These are phyloP conservation scores for Colletotrichum tanaceti DNA, from an alignment of 2,329 filamentous ascomycete genomes.

Conservation along the genomic window DNA sequence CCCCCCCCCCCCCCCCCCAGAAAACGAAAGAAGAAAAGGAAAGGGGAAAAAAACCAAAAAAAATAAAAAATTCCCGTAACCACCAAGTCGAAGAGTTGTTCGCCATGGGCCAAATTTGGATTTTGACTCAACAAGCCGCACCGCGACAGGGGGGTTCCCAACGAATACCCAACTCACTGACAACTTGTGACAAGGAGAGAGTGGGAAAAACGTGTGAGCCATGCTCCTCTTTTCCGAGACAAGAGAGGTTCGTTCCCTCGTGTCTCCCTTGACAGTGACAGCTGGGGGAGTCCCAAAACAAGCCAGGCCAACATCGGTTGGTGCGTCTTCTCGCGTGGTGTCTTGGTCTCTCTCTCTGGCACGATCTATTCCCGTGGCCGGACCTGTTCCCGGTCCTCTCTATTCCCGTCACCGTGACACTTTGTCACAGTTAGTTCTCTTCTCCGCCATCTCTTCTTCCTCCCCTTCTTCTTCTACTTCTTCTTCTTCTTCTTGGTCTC, in stretches of 20 bases:
- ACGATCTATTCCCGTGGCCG: constrained; percentile 23
- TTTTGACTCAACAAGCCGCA: constrained; percentile 29
- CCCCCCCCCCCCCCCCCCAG: too few relatives aligned
- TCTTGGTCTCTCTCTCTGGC: constrained; percentile 4
- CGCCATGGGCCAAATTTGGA: constrained; percentile 14
- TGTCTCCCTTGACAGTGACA: constrained; percentile 35
- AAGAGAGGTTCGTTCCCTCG: constrained; percentile 27
- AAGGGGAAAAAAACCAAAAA: too few relatives aligned
- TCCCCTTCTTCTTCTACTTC: constrained; percentile 19
- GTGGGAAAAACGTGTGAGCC: constrained; percentile 33
- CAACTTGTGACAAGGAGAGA: too few relatives aligned
- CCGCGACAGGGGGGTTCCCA: constrained; percentile 5
- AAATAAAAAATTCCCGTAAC: too few relatives aligned
- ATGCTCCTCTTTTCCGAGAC: constrained; percentile 36
- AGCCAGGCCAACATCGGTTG: background rate
- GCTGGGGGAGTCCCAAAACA: constrained; percentile 5
- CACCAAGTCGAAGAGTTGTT: background rate
- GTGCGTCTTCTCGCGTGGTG: constrained; percentile 27
- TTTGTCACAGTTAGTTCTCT: constrained; percentile 1
- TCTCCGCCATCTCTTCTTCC: background rate
- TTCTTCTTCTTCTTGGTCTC: constrained; percentile 16
- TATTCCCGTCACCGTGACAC: constrained; percentile 25
- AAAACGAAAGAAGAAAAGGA: background rate
- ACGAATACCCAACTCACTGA: background rate
- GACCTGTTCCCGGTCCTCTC: constrained; percentile 6